Percentiles rank a stretch among this genome's conserved stretches.
These are phyloP conservation scores for Fraxinus greggii DNA, from an alignment of 305 asterid genomes.

Conservation along the genomic window DNA sequence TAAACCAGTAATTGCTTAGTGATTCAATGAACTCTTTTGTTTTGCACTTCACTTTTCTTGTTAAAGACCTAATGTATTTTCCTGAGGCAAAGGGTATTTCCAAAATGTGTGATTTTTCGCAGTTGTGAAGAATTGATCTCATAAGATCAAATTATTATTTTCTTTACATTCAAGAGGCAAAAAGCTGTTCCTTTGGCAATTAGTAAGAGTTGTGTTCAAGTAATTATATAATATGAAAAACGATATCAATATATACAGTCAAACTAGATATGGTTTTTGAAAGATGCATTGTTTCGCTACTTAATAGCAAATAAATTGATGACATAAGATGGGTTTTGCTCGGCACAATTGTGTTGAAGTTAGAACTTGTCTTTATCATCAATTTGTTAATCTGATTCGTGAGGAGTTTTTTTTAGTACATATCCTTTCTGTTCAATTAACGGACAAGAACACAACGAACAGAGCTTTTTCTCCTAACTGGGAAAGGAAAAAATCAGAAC, in stretches of 20 bases:
- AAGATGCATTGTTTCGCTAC: neutral
- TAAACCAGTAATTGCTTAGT: neutral
- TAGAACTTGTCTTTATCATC: neutral
- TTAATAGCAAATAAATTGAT: neutral
- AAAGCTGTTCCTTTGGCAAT: neutral
- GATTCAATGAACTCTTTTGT: neutral
- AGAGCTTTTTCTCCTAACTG: neutral
- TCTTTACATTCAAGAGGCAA: neutral
- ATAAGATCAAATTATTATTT: neutral
- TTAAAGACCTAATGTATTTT: neutral
- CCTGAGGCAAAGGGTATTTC: neutral
- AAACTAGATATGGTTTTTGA: neutral
- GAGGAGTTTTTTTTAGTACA: neutral
- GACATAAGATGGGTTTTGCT: neutral
- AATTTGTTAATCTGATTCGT: neutral
- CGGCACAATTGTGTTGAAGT: neutral
- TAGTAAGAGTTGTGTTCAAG: neutral
- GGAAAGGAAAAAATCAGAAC: neutral
- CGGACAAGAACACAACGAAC: neutral
- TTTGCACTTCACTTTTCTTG: neutral
- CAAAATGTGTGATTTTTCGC: neutral
- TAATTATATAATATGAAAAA: neutral
- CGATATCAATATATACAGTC: neutral
- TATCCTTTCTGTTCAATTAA: neutral
- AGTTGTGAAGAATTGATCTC: neutral